Conservation (phyloP, 345 rosid species). For the Populus alba region DNA sequence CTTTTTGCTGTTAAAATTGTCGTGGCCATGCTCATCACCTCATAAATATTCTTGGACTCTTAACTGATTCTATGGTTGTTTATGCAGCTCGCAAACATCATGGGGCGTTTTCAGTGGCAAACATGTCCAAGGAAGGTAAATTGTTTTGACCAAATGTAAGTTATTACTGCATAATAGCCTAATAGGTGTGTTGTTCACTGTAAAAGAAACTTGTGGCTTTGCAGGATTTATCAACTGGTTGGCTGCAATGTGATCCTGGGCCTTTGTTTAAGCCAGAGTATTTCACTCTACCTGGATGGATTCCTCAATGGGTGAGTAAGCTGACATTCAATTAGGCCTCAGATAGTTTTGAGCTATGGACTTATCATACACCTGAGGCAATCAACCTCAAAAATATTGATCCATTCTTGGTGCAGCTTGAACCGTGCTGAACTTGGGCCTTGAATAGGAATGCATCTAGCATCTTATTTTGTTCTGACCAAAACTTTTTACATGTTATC, state of each 20-base stretch:
- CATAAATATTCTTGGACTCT: background rate
- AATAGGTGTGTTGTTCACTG: background rate
- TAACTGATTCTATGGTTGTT: constrained; percentile 7
- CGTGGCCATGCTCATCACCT: background rate
- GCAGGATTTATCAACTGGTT: constrained; percentile 89
- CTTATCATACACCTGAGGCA: background rate
- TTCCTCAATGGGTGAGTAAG: constrained; percentile 67
- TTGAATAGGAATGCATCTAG: background rate
- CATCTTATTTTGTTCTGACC: background rate
- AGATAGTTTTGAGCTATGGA: background rate
- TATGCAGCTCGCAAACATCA: constrained; percentile 80
- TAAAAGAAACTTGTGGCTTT: constrained; percentile 10
- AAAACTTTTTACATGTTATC: background rate
- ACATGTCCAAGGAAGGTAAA: constrained; percentile 96
- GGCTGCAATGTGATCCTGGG: constrained; percentile 97
- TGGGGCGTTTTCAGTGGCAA: constrained; percentile 91
- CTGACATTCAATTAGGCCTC: background rate
- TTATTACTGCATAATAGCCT: background rate
- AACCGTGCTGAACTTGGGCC: background rate
- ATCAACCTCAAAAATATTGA: background rate
- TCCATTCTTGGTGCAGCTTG: no score
- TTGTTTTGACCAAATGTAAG: constrained; percentile 4
- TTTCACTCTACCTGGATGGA: constrained; percentile 55
- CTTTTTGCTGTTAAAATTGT: background rate
- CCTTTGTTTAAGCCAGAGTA: constrained; percentile 80